phyloP scores from a whole-genome alignment of 148 eudicot genomes.

The Dysphania ambrosioides region DNA sequence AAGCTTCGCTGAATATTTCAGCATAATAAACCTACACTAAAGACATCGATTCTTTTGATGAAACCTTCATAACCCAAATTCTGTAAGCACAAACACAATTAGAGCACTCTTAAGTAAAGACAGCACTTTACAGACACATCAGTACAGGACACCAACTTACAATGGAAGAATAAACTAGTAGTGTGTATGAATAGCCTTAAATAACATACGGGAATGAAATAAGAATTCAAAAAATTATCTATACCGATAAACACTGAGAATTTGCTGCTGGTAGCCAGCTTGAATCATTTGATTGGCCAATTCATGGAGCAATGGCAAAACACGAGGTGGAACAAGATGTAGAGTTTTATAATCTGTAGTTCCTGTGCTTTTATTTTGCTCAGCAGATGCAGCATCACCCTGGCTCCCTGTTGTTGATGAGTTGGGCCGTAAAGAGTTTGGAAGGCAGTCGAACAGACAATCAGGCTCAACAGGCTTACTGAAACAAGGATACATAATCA shows the following conservation, averaged over 20 bases:
- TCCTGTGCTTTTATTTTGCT: constrained; percentile 45
- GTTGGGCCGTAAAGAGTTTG: constrained; percentile 61
- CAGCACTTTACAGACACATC: too few species aligned
- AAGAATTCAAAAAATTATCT: not conserved
- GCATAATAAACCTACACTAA: too few species aligned
- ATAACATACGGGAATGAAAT: not conserved
- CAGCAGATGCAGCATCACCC: constrained; percentile 37
- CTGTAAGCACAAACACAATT: too few species aligned
- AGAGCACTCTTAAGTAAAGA: too few species aligned
- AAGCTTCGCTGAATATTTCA: too few species aligned
- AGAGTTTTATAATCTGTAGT: constrained; percentile 39
- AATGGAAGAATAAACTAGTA: not conserved
- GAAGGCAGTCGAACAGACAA: constrained; percentile 75
- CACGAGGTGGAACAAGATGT: constrained; percentile 64
- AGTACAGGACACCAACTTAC: not conserved
- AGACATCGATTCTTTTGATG: too few species aligned
- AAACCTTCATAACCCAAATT: too few species aligned
- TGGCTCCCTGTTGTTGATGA: constrained; percentile 45
- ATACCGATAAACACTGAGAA: constrained; percentile 66
- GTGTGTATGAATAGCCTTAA: not conserved
- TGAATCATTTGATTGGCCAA: constrained; percentile 67
- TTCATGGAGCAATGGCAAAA: constrained; percentile 65
- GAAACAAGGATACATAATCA: constrained; percentile 35
- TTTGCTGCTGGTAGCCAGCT: constrained; percentile 80
- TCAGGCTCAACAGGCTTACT: constrained; percentile 96